Evolutionary conservation across 345 rosid species (phyloP).

Genomic region (Sisymbrium altissimum): DNA sequence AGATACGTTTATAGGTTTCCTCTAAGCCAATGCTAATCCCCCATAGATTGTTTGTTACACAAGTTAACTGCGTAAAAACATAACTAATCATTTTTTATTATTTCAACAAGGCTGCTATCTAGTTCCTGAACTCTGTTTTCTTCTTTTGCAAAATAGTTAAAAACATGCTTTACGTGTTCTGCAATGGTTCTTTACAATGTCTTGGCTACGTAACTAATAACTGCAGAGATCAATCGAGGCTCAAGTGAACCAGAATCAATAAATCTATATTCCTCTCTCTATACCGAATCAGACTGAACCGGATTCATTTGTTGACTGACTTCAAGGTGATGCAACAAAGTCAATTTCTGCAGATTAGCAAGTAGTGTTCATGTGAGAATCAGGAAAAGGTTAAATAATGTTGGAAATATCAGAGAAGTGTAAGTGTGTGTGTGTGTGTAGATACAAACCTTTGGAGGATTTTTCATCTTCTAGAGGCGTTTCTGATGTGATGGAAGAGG

Average conservation of each 20-base stretch:
- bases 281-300: not conserved
- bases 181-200: constrained; percentile 12
- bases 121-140: constrained; percentile 4
- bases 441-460: constrained; percentile 13
- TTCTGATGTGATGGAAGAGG: constrained; percentile 44
- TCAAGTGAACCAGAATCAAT: constrained; percentile 6
- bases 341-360: constrained; percentile 20
- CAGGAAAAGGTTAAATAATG: constrained; percentile 21
- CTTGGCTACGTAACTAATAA: not conserved
- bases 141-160: not conserved
- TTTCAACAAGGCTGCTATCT: not conserved
- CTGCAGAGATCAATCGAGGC: not conserved
- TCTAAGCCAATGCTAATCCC: not conserved
- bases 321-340: constrained; percentile 29
- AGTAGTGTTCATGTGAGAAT: constrained; percentile 9
- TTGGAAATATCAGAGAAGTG: constrained; percentile 31
- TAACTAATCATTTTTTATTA: not conserved
- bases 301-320: not conserved
- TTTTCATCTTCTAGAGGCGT: constrained; percentile 31
- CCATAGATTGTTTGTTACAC: not conserved
- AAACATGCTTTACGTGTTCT: constrained; percentile 18
- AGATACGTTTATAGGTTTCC: constrained; percentile 11
- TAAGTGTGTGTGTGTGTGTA: not conserved
- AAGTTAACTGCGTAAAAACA: not conserved
- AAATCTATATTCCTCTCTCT: not conserved